phyloP scores from a whole-genome alignment of 768 basidiomycete genomes.

The Naganishia vaughanmartiniae region DNA sequence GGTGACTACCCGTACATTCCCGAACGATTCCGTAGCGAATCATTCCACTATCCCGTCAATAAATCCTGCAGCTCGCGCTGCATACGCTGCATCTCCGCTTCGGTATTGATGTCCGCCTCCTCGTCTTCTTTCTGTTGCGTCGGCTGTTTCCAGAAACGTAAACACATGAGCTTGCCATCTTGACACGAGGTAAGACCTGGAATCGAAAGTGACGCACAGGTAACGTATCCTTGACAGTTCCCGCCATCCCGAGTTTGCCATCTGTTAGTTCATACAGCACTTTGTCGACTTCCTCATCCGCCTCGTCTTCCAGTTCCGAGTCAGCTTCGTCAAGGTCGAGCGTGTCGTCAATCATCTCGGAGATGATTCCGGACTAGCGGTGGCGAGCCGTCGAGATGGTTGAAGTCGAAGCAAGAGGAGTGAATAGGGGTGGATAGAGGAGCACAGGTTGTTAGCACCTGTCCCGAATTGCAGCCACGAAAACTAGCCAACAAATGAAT shows the following conservation, averaged over 20 bases:
- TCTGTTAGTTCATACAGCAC: slow-evolving; percentile 92
- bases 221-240: slow-evolving; percentile 62
- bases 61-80: slow-evolving; percentile 83
- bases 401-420: background rate
- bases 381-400: slow-evolving; percentile 5
- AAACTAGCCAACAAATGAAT: too few relatives aligned
- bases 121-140: slow-evolving; percentile 58
- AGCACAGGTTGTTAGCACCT: too few relatives aligned
- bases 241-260: slow-evolving; percentile 87
- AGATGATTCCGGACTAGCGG: slow-evolving; percentile 85
- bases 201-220: slow-evolving; percentile 65
- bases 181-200: too few relatives aligned
- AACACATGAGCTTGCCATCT: slow-evolving; percentile 22
- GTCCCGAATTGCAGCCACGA: too few relatives aligned
- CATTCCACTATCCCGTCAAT: slow-evolving; percentile 59
- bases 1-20: background rate
- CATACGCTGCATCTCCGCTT: slow-evolving; percentile 84
- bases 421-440: too few relatives aligned
- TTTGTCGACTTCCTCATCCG: slow-evolving; percentile 95
- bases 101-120: slow-evolving; percentile 74
- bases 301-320: slow-evolving; percentile 92
- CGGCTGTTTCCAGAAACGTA: slow-evolving; percentile 51
- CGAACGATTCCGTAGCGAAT: too few relatives aligned
- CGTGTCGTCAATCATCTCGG: slow-evolving; percentile 95
- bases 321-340: slow-evolving; percentile 62